A percentile compares a stretch with the other conserved stretches of the same genome.
phyloP scores from a whole-genome alignment of 169 alveolate genomes.

The Cryptosporidium bovis region DNA sequence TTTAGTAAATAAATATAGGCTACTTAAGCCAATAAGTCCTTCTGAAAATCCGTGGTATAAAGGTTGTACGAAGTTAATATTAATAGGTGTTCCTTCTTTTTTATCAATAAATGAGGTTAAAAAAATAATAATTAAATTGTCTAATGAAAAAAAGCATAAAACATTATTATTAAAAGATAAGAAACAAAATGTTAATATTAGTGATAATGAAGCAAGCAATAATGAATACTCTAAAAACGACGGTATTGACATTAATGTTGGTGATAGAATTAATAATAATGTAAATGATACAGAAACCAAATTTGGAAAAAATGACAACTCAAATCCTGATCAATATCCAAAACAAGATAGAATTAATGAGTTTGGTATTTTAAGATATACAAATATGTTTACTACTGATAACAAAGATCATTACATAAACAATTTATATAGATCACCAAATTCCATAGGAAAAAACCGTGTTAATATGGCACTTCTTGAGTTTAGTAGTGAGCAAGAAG shows the following conservation, averaged over 20 bases:
- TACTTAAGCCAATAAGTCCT: constrained; percentile 15
- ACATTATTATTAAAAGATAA: too few species aligned
- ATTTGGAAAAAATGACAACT: background rate
- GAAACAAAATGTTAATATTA: too few species aligned
- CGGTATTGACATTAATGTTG: too few species aligned
- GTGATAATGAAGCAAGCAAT: too few species aligned
- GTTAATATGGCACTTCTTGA: constrained; percentile 49
- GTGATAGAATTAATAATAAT: background rate
- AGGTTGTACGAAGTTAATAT: constrained; percentile 35
- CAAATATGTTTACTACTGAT: constrained; percentile 51
- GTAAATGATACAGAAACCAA: background rate
- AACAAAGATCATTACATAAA: constrained; percentile 15
- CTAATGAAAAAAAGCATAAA: background rate
- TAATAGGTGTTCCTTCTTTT: constrained; percentile 48
- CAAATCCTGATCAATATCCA: background rate
- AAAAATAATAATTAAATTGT: constrained; percentile 13
- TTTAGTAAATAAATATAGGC: constrained; percentile 19
- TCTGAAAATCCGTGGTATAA: constrained; percentile 70
- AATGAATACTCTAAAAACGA: too few species aligned
- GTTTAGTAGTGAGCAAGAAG: constrained; percentile 42
- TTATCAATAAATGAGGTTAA: constrained; percentile 16
- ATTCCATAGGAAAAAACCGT: constrained; percentile 17
- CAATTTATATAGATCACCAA: constrained; percentile 31
- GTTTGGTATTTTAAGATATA: constrained; percentile 34
- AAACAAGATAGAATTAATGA: constrained; percentile 2